Evolutionary conservation across 1,284 basidiomycete genomes (phyloP), one percentile per base, ranked within the genome.

Genomic region (Chondrostereum purpureum): DNA sequence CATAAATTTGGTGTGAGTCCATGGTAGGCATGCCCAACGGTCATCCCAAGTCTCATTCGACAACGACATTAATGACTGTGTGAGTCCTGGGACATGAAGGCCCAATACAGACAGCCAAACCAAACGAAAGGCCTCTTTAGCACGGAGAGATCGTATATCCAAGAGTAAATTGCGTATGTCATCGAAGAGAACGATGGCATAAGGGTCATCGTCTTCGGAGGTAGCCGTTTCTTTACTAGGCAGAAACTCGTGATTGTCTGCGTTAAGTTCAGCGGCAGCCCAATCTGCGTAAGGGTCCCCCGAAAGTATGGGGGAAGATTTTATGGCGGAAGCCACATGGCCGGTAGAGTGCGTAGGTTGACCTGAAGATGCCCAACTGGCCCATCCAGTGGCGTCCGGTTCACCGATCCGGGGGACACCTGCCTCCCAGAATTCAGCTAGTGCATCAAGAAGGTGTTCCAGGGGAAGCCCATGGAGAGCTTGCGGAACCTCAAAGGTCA

Each of bases 91-190:
- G 34, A 87, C 66, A 53, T 81, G 80, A 13, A 95, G 70, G 10
- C 90, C 91, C 18, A 88, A 63, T 55, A 88, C 77, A 13, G 82
- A 79, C 24, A 96, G 69, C 77, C 88, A 92, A 5, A 83, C 75
- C 48, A 86, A 67, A 12, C 88, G 77, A 53, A 93, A 81, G 23
- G 78, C 73, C 17, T 77, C 59, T 56, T 79, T 79, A 0, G 80
- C 78, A 31, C 65, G 64, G 2, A 62, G 54, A 3, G 75, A 71
- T 8, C 66, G 67, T 22, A 94, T 56, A 22, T 75, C 58, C 44
- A 90, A 66, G 16, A 97, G 71, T 39, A 92, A 69, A 2, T 79
- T 64, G 10, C 76, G 75, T 47, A 96, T 74, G 58, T 97, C 93
- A 38, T 77, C 70, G 61, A 93, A 91, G 12, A 97, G 66, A 17